phyloP scores from a whole-genome alignment of 192 early-diverging fungal genomes.

The Gigaspora rosea region DNA sequence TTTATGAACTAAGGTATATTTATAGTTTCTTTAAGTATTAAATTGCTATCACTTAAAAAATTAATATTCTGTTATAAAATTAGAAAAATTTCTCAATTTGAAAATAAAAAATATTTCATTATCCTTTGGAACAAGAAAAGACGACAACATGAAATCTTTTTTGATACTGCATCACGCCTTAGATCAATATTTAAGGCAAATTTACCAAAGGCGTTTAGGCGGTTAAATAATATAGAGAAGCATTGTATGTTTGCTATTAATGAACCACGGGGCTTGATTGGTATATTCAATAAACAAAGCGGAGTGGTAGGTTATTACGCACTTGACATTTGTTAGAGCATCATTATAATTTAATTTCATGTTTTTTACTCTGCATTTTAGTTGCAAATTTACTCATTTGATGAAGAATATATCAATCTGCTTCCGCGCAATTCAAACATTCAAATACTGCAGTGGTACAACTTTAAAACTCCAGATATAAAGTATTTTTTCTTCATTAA shows the following conservation, averaged over 20 bases:
- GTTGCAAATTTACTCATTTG: slow-evolving; percentile 8
- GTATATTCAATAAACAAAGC: not conserved
- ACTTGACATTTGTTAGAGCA: not conserved
- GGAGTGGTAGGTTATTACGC: slow-evolving; percentile 10
- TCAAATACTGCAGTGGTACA: slow-evolving; percentile 3
- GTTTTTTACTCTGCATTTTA: not conserved
- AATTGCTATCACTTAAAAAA: not conserved
- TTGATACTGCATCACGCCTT: not conserved
- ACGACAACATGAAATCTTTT: not conserved
- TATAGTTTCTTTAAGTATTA: too few species aligned
- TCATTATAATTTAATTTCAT: not conserved
- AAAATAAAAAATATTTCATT: slow-evolving; percentile 4
- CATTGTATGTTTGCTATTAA: slow-evolving; percentile 11
- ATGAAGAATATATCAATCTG: not conserved
- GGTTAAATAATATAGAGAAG: not conserved
- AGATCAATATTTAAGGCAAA: not conserved
- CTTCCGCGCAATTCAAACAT: slow-evolving; percentile 3
- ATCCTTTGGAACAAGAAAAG: slow-evolving; percentile 2
- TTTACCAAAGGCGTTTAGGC: not conserved
- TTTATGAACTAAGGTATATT: slow-evolving; percentile 3
- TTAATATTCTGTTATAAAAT: not conserved
- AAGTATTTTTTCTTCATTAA: slow-evolving; percentile 19
- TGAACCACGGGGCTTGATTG: slow-evolving; percentile 15
- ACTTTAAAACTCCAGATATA: not conserved
- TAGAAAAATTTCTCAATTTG: slow-evolving; percentile 20